phyloP scores from a whole-genome alignment of 305 asterid genomes.

The Fraxinus dipetala region DNA sequence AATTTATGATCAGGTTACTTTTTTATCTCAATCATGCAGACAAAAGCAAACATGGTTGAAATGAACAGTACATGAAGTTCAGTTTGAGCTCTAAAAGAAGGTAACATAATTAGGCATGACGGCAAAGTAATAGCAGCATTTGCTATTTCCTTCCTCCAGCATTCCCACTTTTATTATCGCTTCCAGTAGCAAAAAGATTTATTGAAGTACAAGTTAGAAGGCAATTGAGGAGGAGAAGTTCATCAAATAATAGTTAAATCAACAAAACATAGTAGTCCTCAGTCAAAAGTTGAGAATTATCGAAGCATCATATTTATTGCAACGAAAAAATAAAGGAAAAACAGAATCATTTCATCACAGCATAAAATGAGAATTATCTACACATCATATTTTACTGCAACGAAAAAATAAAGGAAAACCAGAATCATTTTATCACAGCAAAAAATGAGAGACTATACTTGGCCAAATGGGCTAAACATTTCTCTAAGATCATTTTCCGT shows the following conservation, averaged over 20 bases:
- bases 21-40: not conserved
- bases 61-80: not conserved
- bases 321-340: not conserved
- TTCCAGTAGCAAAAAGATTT: not conserved
- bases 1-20: not conserved
- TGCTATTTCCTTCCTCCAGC: not conserved
- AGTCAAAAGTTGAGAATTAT: not conserved
- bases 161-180: not conserved
- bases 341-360: not conserved
- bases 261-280: not conserved
- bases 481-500: slow-evolving; percentile 85
- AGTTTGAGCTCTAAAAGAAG: not conserved
- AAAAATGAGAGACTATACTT: slow-evolving; percentile 42
- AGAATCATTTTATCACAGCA: not conserved
- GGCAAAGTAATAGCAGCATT: not conserved
- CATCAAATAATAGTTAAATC: not conserved
- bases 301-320: not conserved
- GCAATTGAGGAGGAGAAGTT: not conserved
- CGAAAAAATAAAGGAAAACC: not conserved
- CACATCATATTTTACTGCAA: not conserved
- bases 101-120: not conserved
- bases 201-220: not conserved
- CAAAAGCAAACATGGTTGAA: not conserved
- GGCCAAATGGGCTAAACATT: slow-evolving; percentile 80
- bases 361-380: not conserved